Base-by-base conservation (phyloP, 805 yeast genomes). In the Saturnispora mendoncae region DNA sequence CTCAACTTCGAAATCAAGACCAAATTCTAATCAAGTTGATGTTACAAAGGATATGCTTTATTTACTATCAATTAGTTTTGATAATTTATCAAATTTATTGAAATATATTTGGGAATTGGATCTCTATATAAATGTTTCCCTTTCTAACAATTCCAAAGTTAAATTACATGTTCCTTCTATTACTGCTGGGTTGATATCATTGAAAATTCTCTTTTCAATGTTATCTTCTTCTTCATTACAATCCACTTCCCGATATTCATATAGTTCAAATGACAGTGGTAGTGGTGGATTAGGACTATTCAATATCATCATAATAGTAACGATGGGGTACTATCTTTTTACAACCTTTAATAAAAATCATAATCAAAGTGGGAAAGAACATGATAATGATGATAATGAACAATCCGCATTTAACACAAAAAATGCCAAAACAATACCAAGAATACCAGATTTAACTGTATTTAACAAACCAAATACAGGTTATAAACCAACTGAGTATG, bases 121-220 rank as follows among this genome's bases (percentile, higher is more conserved):
- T 44, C 36, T 56, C 3, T 54, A 52, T 38, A 41, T 59, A n/a
- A 54, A 55, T 36, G 39, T 60, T 4, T 46, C 48, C 2, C 44
- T 50, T 13, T 45, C 59, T 0, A 46, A 53, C 17, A 44, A 51
- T 13, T 45, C 48, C 12, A 46, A 48, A 3, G 35, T 52, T 3
- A 50, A 51, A 34, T 12, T 60, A 4, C 64, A 60, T 44, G 44
- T 59, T 15, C 63, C 63, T 12, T 41, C 56, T 3, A 27, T 52
- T 8, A 19, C 49, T 2, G 15, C 49, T 13, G 40, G 38, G 1
- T 7, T 52, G 1, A 13, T 51, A 5, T 29, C 20, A 6, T 10
- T 55, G 4, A 56, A 56, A 31, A 6, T 46, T 4, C 2, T 44
- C 3, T 30, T 39, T 13, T 34, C 44, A 4, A 13, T 14, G 12